phyloP scores from a whole-genome alignment of 2,329 filamentous ascomycete species.

The Colletotrichum lindemuthianum region DNA sequence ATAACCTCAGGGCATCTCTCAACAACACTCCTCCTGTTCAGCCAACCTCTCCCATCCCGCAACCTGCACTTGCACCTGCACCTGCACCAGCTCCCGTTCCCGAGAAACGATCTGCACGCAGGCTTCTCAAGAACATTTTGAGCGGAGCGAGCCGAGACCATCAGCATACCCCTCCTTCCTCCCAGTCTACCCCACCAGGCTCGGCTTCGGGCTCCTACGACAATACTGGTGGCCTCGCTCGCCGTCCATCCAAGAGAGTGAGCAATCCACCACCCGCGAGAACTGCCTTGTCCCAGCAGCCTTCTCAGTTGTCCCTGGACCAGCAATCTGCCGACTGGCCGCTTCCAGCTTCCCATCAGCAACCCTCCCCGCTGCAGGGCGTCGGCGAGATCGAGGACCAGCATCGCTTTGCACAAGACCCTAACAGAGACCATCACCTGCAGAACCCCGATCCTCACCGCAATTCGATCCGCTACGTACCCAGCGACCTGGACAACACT shows the following conservation, averaged over 20 bases:
- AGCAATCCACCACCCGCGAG: conserved; percentile 58
- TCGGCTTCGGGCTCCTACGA: conserved; percentile 51
- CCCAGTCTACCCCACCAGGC: conserved; percentile 40
- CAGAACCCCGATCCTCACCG: conserved; percentile 53
- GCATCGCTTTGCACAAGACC: conserved; percentile 47
- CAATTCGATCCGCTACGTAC: conserved; percentile 60
- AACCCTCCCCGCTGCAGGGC: conserved; percentile 58
- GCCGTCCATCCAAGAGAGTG: conserved; percentile 67
- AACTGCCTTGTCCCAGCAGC: conserved; percentile 49
- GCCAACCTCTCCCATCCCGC: conserved; percentile 35
- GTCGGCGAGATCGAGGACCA: conserved; percentile 51
- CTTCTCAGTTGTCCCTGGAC: conserved; percentile 50
- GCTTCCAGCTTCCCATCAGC: conserved; percentile 42
- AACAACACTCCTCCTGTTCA: conserved; percentile 34
- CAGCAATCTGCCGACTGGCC: conserved; percentile 48
- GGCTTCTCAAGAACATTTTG: conserved; percentile 65
- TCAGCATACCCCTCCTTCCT: conserved; percentile 39
- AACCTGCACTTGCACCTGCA: conserved; percentile 31
- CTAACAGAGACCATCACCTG: conserved; percentile 51
- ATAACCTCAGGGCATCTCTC: conserved; percentile 50
- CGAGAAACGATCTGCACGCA: conserved; percentile 62
- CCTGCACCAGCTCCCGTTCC: conserved; percentile 38
- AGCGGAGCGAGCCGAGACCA: conserved; percentile 50
- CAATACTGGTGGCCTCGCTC: conserved; percentile 59
- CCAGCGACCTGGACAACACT: conserved; percentile 54